phyloP scores from a whole-genome alignment of 2,329 filamentous ascomycete species.

The Apiospora hydei region DNA sequence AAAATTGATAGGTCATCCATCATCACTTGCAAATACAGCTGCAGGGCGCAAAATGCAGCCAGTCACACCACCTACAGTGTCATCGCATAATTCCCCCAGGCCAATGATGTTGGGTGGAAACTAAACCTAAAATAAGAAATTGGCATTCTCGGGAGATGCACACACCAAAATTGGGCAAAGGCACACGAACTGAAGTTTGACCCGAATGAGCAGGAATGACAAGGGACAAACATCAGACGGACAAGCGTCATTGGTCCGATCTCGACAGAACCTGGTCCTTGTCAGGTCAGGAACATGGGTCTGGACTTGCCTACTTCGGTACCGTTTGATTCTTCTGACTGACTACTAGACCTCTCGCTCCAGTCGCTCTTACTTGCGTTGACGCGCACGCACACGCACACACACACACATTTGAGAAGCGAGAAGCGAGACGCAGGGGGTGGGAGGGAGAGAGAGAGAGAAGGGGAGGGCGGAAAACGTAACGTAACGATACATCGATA shows the following conservation, averaged over 20 bases:
- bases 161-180: neutral
- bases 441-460: neutral
- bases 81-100: neutral
- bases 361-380: neutral
- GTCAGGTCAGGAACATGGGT: conserved; percentile 10
- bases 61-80: neutral
- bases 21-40: neutral
- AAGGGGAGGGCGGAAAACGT: neutral
- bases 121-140: neutral
- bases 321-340: neutral
- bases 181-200: neutral
- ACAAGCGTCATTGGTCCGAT: neutral
- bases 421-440: conserved; percentile 7
- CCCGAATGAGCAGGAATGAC: conserved; percentile 15
- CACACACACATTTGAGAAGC: neutral
- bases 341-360: neutral
- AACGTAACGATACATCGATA: conserved; percentile 10
- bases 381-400: neutral
- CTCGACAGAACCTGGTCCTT: conserved; percentile 10
- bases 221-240: conserved; percentile 12
- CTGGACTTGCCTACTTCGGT: neutral
- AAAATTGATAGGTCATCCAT: conserved; percentile 14
- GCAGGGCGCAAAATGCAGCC: neutral
- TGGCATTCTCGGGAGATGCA: conserved; percentile 7
- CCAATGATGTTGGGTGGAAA: neutral